Evolutionary conservation across 2,329 filamentous ascomycete species (phyloP).

Genomic region (Pseudogymnoascus sp.): DNA sequence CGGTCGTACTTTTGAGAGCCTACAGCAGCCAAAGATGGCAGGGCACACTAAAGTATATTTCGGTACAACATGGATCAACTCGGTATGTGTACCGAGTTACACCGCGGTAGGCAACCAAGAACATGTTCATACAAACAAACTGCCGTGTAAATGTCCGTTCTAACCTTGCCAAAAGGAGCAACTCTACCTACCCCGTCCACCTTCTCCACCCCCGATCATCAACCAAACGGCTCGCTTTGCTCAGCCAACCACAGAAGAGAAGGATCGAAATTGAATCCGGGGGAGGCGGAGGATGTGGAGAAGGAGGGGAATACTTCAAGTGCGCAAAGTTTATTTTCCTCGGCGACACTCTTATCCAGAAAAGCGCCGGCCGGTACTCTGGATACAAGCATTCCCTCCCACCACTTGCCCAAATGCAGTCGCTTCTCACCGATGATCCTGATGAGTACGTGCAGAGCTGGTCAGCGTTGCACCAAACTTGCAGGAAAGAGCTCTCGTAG

Average conservation of each 20-base stretch:
- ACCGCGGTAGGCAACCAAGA: not conserved
- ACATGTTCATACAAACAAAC: not conserved
- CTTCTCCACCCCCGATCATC: not conserved
- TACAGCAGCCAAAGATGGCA: not conserved
- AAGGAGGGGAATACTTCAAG: not conserved
- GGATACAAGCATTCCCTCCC: not conserved
- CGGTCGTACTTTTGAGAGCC: not conserved
- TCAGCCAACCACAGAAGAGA: not conserved
- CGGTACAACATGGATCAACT: not conserved
- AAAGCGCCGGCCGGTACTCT: constrained; percentile 4
- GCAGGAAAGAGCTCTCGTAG: not conserved
- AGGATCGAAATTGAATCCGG: not conserved
- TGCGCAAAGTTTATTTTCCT: not conserved
- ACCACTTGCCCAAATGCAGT: not conserved
- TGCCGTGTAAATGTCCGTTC: constrained; percentile 3
- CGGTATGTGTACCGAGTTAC: too few species aligned
- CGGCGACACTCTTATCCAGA: constrained; percentile 4
- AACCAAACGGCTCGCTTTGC: not conserved
- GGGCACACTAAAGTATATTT: not conserved
- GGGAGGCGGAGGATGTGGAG: not conserved
- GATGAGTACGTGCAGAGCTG: not conserved
- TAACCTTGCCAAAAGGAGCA: not conserved
- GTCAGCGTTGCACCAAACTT: not conserved
- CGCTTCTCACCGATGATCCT: not conserved
- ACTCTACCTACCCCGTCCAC: not conserved